These are phyloP conservation scores for Cyberlindnera petersonii DNA, from an alignment of 805 yeast species.

Conservation along the genomic window DNA sequence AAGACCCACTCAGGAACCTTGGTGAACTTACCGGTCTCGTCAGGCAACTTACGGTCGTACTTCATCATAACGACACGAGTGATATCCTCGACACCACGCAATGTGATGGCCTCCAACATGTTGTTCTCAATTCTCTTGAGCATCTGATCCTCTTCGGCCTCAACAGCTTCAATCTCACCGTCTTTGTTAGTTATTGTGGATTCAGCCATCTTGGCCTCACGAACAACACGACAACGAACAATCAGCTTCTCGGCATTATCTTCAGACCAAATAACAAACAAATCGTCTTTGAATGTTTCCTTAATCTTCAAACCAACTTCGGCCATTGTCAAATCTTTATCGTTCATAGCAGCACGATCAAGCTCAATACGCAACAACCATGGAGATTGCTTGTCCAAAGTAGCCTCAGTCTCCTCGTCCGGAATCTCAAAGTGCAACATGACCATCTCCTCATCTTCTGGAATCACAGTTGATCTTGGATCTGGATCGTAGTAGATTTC, in stretches of 20 bases:
- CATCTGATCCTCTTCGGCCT: constrained; percentile 95
- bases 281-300: constrained; percentile 88
- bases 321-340: constrained; percentile 95
- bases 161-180: too few relatives aligned
- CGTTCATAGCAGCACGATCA: constrained; percentile 98
- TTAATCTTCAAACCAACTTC: constrained; percentile 96
- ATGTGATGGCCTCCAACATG: constrained; percentile 90
- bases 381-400: constrained; percentile 92
- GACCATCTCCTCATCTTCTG: constrained; percentile 95
- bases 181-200: too few relatives aligned
- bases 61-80: constrained; percentile 80
- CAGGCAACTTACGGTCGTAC: constrained; percentile 67
- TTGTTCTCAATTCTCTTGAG: constrained; percentile 92
- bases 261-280: constrained; percentile 98
- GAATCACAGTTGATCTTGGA: constrained; percentile 94
- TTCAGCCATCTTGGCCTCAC: constrained; percentile 93
- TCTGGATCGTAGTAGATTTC: constrained; percentile 98
- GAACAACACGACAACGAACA: constrained; percentile 96
- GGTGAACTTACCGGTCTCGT: constrained; percentile 78
- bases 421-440: constrained; percentile 97
- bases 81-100: constrained; percentile 94
- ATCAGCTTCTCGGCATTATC: constrained; percentile 96
- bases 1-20: constrained; percentile 96
- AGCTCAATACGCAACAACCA: constrained; percentile 95
- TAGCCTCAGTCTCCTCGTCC: constrained; percentile 94